Percentiles rank a stretch among this genome's conserved stretches.
phyloP scores from a whole-genome alignment of 345 rosid genomes.

The Brassica nigra region DNA sequence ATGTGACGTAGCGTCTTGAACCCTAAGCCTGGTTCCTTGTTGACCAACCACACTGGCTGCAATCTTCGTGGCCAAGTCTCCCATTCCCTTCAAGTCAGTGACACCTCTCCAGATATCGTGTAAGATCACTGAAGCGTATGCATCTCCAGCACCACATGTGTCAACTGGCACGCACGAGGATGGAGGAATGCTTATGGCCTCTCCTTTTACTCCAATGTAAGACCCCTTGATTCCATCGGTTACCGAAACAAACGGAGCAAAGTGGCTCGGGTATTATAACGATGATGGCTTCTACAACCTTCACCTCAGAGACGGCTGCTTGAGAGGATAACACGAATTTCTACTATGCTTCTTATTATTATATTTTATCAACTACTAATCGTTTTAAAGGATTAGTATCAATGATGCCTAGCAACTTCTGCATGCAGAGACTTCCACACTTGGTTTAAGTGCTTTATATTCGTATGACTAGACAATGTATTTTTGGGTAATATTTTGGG shows the following conservation, averaged over 20 bases:
- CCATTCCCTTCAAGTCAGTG: constrained; percentile 74
- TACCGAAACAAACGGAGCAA: constrained; percentile 80
- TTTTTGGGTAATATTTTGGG: neutral
- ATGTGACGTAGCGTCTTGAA: constrained; percentile 70
- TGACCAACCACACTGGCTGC: constrained; percentile 88
- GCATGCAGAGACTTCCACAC: neutral
- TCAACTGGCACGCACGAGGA: constrained; percentile 77
- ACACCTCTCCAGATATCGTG: constrained; percentile 71
- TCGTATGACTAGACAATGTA: neutral
- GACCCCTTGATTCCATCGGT: constrained; percentile 88
- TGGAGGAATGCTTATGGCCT: constrained; percentile 84
- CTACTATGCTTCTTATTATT: no score
- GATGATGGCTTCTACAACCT: no score
- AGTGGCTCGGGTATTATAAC: constrained; percentile 67
- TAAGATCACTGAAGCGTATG: constrained; percentile 90
- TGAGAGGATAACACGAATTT: no score
- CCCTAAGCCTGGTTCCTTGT: constrained; percentile 84
- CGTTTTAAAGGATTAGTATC: neutral
- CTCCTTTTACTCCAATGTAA: constrained; percentile 91
- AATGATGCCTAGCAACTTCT: neutral
- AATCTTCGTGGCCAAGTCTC: constrained; percentile 74
- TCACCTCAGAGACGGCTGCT: no score
- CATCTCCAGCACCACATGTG: constrained; percentile 94
- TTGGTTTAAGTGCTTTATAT: neutral
- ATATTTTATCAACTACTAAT: no score